Base-by-base conservation (phyloP, 768 basidiomycete genomes). In the Suillus cothurnatus region DNA sequence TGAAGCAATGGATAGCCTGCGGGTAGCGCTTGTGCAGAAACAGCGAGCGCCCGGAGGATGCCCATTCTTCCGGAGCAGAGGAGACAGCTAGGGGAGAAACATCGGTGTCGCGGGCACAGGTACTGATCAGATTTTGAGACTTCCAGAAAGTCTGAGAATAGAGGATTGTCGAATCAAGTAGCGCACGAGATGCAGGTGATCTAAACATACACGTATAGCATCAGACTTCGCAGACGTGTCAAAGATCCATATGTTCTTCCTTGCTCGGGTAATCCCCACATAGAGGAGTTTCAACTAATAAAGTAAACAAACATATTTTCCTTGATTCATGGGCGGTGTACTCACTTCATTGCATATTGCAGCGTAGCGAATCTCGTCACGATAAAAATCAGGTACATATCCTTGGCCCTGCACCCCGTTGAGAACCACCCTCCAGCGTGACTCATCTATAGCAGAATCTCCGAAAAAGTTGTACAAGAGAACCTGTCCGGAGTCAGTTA, bases 381-480 rank as follows among this genome's bases (percentile, higher is more conserved):
- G 67, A 0, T 34, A 80, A 64, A 86, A 89, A 7, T 72, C 70
- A 0, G 88, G 87, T 19, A 79, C 81, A 6, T 71, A 62, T 32
- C 65, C 60, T 28, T 65, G 61, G n/a, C 73, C 71, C 34, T 78
- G 71, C 0, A 81, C 61, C 1, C 73, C 77, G 61, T 85, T 84
- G 6, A 88, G 70, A 6, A 90, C 75, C 1, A 89, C 77, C 9
- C 86, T 78, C 90, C 90, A 92, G 56, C 86, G 85, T 0, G 83
- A 73, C 1, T 71, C 63, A 45, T 82, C 82, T 1, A 84, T 74
- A 0, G 70, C 68, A 0, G 91, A 92, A 67, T 90, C 88, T 34
- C 84, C 81, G 68, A 92, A 93, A 74, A 92, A 92, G 67, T 92
- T 86, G 69, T 88, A 92, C 14, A 92, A 70, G 3, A 92, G 78